A percentile compares a stretch with the other conserved stretches of the same genome.
Conservation (phyloP, 140 eudicot genomes). For the Bidens hawaiensis region DNA sequence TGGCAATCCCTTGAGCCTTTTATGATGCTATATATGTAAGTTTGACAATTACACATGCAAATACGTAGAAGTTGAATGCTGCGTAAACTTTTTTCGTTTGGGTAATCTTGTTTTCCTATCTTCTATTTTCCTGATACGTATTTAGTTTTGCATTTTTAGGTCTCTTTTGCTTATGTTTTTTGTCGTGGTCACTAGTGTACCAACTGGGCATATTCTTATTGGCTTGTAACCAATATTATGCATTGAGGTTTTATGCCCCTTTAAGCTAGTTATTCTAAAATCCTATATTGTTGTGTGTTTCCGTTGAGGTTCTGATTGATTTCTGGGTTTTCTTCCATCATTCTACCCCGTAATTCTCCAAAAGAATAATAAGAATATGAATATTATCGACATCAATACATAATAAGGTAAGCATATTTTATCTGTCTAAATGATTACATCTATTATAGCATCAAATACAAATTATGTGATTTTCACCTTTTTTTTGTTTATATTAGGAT, state of each 20-base stretch:
- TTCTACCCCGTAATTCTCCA: slow-evolving; percentile 1
- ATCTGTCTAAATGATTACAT: neutral
- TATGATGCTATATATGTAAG: no score
- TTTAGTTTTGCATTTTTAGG: no score
- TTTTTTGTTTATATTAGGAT: slow-evolving; percentile 42
- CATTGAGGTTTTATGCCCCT: neutral
- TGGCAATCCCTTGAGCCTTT: no score
- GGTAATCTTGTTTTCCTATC: no score
- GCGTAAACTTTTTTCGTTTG: no score
- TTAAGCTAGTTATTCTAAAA: neutral
- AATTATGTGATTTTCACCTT: neutral
- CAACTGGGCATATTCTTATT: neutral
- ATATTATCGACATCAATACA: neutral
- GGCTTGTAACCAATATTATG: neutral
- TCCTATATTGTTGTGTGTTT: neutral
- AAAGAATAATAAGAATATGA: neutral
- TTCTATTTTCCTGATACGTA: no score
- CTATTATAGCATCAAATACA: neutral
- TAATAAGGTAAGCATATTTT: neutral
- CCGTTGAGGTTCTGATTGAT: neutral
- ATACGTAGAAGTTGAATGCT: no score
- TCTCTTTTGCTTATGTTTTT: neutral
- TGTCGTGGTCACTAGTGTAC: neutral
- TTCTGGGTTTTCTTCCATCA: neutral
- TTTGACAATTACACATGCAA: no score